Base-by-base conservation (phyloP, 345 rosid genomes). In the Hibiscus trionum region DNA sequence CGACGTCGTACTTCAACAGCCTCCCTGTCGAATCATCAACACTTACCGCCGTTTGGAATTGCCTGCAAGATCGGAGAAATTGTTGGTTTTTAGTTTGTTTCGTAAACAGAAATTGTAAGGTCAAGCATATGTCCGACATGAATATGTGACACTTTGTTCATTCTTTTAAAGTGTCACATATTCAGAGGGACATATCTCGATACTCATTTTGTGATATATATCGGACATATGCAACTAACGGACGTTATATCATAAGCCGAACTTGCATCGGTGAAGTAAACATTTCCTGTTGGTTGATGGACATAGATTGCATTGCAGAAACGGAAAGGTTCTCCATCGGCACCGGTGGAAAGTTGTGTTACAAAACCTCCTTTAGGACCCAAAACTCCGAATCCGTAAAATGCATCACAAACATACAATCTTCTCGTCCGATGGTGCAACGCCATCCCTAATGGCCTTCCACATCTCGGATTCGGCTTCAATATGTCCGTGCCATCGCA, bases 1-100 rank as follows among this genome's bases (percentile, higher is more conserved):
- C 3, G 7, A 19, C 6, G 19, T 73, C 79, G 7, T 75, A 79
- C 17, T 57, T 69, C 37, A 73, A 2, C 44, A 73, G 16, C 26
- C 75, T 80, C 63, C 80, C 80, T 1, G 80, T 73, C 0, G 76
- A 39, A 68, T 80, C 78, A 2, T 55, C 42, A 0, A 42, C 12
- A 1, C 31, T 47, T 4, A 59, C 3, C 0, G 70, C 70, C 3
- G 1, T 24, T 11, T 11, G 16, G 2, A 69, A 3, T 29, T 53
- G 47, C 33, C 72, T 69, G 62, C 31, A 69, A 33, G 5, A 27
- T 16, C 16, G 14, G 7, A 33, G 47, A 69, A 17, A 42, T 16
- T 15, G 2, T 17, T 31, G 31, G 3, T 15, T 61, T 60, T 15
- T 5, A 29, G 42, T 29, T 61, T 1, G 35, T 26, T 58, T 2